Percentiles rank a stretch among this genome's conserved stretches.
Conservation (phyloP, 192 early-diverging fungal genomes). For the Entophlyctis luteolus region DNA sequence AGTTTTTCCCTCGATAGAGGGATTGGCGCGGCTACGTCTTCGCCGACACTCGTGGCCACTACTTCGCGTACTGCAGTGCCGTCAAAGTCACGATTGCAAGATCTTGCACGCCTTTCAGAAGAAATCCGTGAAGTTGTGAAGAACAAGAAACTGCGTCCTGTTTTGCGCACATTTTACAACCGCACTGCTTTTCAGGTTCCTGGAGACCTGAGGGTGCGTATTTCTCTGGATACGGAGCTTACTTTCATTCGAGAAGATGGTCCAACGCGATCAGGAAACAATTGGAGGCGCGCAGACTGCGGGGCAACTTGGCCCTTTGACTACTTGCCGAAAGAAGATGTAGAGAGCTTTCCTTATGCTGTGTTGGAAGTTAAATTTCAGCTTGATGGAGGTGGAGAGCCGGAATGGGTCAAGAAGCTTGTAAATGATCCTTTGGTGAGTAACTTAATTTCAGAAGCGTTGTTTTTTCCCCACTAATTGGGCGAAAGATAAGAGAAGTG, state of each 20-base stretch:
- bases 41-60: constrained; percentile 1
- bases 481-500: constrained; percentile 69
- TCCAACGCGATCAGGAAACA: constrained; percentile 63
- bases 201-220: constrained; percentile 85
- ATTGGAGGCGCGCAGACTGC: constrained; percentile 91
- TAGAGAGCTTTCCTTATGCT: constrained; percentile 89
- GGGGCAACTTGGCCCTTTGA: constrained; percentile 74
- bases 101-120: constrained; percentile 63
- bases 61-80: constrained; percentile 21
- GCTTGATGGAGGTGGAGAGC: constrained; percentile 82
- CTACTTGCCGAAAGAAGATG: constrained; percentile 73
- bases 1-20: no score
- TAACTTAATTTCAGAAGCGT: no score
- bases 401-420: constrained; percentile 90
- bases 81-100: constrained; percentile 38
- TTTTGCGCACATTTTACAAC: constrained; percentile 90
- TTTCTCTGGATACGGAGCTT: constrained; percentile 93
- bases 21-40: not conserved
- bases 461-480: no score
- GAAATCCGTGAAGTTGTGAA: constrained; percentile 69
- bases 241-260: constrained; percentile 93
- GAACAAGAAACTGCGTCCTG: constrained; percentile 63
- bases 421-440: constrained; percentile 76
- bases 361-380: constrained; percentile 97
- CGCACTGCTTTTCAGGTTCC: constrained; percentile 98